Base-by-base conservation (phyloP, 495 filamentous ascomycete species). In the Halenospora varia region DNA sequence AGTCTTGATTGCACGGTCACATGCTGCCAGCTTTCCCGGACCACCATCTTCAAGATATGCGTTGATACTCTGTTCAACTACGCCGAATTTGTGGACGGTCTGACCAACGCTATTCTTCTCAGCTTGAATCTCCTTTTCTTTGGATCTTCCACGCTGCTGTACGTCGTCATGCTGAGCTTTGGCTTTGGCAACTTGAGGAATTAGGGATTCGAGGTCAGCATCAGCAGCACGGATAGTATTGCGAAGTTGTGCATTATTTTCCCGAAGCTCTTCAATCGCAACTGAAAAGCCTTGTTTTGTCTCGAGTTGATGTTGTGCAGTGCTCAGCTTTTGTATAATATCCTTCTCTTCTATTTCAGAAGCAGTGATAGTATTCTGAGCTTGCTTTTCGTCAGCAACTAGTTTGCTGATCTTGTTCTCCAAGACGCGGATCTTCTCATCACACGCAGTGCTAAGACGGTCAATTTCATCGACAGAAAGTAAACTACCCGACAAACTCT, bases 401-500 rank as follows among this genome's bases (percentile, higher is more conserved):
- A 95, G 68, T 53, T 85, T 87, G 15, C 75, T 66, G 13, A 92
- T 78, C 24, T 73, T 78, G 26, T 80, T 75, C 63, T 87, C 88
- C 10, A 84, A 63, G n/a, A 69, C 64, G 55, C 83, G 78, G 22
- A 82, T 75, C 65, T 88, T 82, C 57, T 92, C 90, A n/a, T 78
- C 80, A 61, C 85, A 78, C 24, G 73, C 68, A 19, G 82, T 80
- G 53, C 89, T 82, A 50, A 94, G 81, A 15, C 88, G 82, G 61
- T 92, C 88, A 57, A 97, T 89, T 59, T 96, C 89, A 50, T 96
- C 87, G 17, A 90, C 73, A 6, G 87, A 87, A 58, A 87, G 83
- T 3, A 80, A 73, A 15, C 78, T 63, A 2, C 83, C 82, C 59
- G 77, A 71, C 15, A 86, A 82, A n/a, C n/a, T n/a, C 49, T 85